Evolutionary conservation across 2,329 filamentous ascomycete species (phyloP), one percentile per base, ranked within the genome.

Genomic region (Aschersonia sp.): DNA sequence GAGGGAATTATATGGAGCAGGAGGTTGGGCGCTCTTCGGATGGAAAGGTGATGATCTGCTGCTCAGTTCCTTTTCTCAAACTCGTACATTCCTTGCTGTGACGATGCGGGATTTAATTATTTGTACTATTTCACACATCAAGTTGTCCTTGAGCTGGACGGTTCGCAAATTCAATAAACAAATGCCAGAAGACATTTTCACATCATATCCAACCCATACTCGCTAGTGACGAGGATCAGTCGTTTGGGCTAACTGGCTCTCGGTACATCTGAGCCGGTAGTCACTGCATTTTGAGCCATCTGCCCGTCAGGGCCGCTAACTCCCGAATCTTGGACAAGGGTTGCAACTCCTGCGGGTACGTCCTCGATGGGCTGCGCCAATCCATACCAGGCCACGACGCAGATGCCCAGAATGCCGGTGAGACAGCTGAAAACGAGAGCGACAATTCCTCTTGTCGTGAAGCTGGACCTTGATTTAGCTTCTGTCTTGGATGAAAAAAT

Each of bases 361-460:
- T 49, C 48, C 5, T 55, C 48, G 14, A 51, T 31, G 11, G 55
- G 51, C 29, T 51, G 50, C n/a, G 55, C 48, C 31, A 58, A 45
- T 2, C 79, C 82, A 62, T 84, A 89, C 51, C 81, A 81, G 1
- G 70, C 73, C 48, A 92, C 79, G 10, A 78, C 75, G 0, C 65
- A 71, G 55, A 88, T 70, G 7, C 86, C 86, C 6, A 86, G 54
- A 45, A 88, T 67, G 2, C 84, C 87, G 12, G 74, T 73, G 4
- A 88, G 52, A 52, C 74, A 76, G 57, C 81, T 86, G 58, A 90
- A 86, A 2, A 81, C 80, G 54, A 92, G 64, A 9, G 86, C 86
- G 1, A 87, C 74, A 42, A 84, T 83, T 6, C 86, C 87, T 37
- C 73, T 72, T 0, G 79, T 62, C 0, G 81, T 86, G 60, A 89